Evolutionary conservation across 192 early-diverging fungal genomes (phyloP), one percentile per base, ranked within the genome.

Genomic region (Coemansia furcata): DNA sequence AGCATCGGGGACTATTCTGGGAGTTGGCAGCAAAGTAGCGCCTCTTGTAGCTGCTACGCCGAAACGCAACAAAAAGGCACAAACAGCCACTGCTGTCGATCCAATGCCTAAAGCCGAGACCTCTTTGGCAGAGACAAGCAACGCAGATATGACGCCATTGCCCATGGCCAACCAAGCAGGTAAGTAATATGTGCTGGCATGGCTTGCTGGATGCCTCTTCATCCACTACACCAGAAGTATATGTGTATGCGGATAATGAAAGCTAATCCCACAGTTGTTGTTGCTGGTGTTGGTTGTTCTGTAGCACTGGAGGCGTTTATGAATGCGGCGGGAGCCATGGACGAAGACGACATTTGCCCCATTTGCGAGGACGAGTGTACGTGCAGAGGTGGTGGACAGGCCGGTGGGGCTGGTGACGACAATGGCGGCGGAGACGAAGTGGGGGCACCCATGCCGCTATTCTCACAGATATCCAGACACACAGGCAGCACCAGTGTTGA

Each of bases 351-450:
- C 39, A 81, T 81, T 17, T 81, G 78, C 35, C 78, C 78, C 10
- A 81, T 81, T 39, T 81, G 78, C 61, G 78, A 81, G 58, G 78
- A 81, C 57, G 78, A 81, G 40, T 81, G 78, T 58, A 76, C 70
- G 7, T 81, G 78, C 40, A 63, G 54, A 43, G 40, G 39, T 26
- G 30, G 54, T 32, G 54, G 30, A 17, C 21, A 52, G 19, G 26
- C 49, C 3, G 49, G 10, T 2, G 26, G 26, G 32, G 26, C 26
- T 46, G 57, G 15, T 6, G 17, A 14, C 15, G 38, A 46, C 11
- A 42, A 44, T 59, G 32, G 11, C 17, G 52, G 33, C 26, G 46
- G 63, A 19, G 44, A 14, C 35, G 52, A 47, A 10, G 66, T 26
- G n/a, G 67, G 62, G 1, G 54, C 63, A 6, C 62, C 66, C 3